phyloP scores from a whole-genome alignment of 352 stramenopile species.

The Globisporangium recalcitrans region DNA sequence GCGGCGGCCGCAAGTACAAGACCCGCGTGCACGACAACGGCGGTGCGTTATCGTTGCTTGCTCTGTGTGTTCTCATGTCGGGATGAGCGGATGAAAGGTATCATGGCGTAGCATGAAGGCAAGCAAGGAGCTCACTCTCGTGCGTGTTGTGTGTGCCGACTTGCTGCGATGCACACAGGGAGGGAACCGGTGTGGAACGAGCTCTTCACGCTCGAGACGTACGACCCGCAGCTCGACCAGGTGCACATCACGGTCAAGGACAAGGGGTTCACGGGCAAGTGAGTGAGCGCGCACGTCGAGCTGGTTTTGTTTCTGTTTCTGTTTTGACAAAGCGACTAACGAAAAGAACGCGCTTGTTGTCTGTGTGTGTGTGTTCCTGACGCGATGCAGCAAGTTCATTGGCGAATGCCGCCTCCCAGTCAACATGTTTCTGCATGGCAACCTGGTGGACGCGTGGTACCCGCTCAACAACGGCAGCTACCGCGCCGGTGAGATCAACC shows the following conservation, averaged over 20 bases:
- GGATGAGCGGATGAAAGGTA: too few relatives aligned
- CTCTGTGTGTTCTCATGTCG: background rate
- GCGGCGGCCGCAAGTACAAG: slow-evolving; percentile 51
- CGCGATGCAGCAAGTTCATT: slow-evolving; percentile 48
- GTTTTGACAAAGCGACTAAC: background rate
- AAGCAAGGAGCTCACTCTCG: background rate
- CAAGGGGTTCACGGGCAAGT: slow-evolving; percentile 76
- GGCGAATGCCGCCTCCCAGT: slow-evolving; percentile 63
- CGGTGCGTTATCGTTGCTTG: slow-evolving; percentile 27
- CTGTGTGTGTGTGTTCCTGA: background rate
- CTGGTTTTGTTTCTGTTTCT: too few relatives aligned
- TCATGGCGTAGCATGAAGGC: too few relatives aligned
- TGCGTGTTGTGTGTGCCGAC: background rate
- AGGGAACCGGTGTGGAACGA: slow-evolving; percentile 78
- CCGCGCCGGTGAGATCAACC: slow-evolving; percentile 72
- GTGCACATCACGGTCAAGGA: slow-evolving; percentile 76
- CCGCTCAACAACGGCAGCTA: slow-evolving; percentile 61
- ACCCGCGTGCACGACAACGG: slow-evolving; percentile 84
- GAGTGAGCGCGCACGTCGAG: background rate
- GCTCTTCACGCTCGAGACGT: slow-evolving; percentile 72
- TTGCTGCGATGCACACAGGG: slow-evolving; percentile 26
- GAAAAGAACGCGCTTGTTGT: background rate
- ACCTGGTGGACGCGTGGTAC: slow-evolving; percentile 78
- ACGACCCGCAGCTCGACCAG: slow-evolving; percentile 69
- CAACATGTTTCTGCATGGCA: slow-evolving; percentile 67